phyloP scores from a whole-genome alignment of 1,139 yeast species.

The Protomyces gravidus region DNA sequence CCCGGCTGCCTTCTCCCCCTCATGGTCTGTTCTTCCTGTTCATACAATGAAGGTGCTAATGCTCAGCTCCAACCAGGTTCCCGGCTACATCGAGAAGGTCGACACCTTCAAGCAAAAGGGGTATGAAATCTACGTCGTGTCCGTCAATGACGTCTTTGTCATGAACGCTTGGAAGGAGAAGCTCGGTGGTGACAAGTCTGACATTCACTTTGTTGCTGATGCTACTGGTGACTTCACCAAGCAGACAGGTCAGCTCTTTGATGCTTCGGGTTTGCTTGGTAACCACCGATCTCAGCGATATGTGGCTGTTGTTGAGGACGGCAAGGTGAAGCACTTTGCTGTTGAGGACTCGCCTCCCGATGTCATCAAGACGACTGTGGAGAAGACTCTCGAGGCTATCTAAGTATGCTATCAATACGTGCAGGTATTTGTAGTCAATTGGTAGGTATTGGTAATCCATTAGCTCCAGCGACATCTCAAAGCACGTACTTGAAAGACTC shows the following conservation, averaged over 20 bases:
- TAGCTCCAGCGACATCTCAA: too few species aligned
- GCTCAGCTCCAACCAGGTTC: conserved; percentile 69
- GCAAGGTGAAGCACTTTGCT: conserved; percentile 59
- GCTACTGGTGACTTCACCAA: conserved; percentile 58
- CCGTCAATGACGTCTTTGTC: conserved; percentile 85
- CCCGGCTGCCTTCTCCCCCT: conserved; percentile 90
- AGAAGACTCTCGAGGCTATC: conserved; percentile 36
- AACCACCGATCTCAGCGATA: conserved; percentile 69
- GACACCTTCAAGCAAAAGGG: conserved; percentile 62
- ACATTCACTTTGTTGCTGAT: conserved; percentile 65
- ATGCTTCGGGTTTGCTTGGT: conserved; percentile 69
- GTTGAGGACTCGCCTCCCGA: conserved; percentile 79
- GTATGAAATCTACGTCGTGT: conserved; percentile 56
- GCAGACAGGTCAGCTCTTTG: conserved; percentile 57
- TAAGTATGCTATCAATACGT: too few species aligned
- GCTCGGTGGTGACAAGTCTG: conserved; percentile 41
- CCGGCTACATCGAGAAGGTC: conserved; percentile 60
- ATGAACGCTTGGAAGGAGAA: conserved; percentile 70
- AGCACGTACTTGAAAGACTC: not conserved
- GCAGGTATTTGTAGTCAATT: too few species aligned
- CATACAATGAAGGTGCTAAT: not conserved
- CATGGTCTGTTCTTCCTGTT: conserved; percentile 36
- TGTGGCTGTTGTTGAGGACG: conserved; percentile 71
- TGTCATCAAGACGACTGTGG: conserved; percentile 53
- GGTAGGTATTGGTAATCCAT: too few species aligned